Evolutionary conservation across 768 basidiomycete species (phyloP), one percentile per base, ranked within the genome.

Genomic region (Russula earlei): DNA sequence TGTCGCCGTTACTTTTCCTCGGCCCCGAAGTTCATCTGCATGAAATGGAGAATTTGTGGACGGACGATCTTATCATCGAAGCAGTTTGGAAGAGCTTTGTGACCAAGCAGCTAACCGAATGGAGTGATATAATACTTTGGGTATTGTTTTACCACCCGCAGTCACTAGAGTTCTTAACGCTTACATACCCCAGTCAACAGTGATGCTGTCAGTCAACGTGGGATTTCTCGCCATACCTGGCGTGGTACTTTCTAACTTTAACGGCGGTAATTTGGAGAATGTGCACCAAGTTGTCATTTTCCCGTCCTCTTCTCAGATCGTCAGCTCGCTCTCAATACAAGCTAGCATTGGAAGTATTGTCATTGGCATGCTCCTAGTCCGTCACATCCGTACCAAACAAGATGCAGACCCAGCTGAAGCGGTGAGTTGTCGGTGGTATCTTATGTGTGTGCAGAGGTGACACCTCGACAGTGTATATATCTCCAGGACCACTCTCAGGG

Each of bases 161-260:
- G 22, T 22, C 4, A 4, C n/a, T 27, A n/a, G 20, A 7, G 11
- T 27, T n/a, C 33, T 24, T 14, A 2, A 12, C 8, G 5, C 34
- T 60, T 15, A 57, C 38, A 20, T 33, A 12, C 22, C 22, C 36
- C 27, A 46, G 69, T 63, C 68, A 0, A 71, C 68, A 1, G 69
- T 71, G 17, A 58, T 71, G 62, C 62, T 72, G 1, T 64, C 62
- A 6, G 71, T 67, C 3, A 67, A 70, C 48, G 66, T 72, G 10
- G 65, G 67, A 19, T 71, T 72, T 46, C 63, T 72, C 15, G 68
- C 71, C 2, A 68, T 72, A 6, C 71, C 68, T 4, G 64, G 64
- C 24, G 65, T 70, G 5, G 9, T 55, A 27, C 14, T 50, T 20
- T 37, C 55, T 2, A 52, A 52, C 25, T 27, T 46, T 14, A 46